phyloP scores from a whole-genome alignment of 202 grass and related monocot genomes.

The Schoenoplectus tabernaemontani region DNA sequence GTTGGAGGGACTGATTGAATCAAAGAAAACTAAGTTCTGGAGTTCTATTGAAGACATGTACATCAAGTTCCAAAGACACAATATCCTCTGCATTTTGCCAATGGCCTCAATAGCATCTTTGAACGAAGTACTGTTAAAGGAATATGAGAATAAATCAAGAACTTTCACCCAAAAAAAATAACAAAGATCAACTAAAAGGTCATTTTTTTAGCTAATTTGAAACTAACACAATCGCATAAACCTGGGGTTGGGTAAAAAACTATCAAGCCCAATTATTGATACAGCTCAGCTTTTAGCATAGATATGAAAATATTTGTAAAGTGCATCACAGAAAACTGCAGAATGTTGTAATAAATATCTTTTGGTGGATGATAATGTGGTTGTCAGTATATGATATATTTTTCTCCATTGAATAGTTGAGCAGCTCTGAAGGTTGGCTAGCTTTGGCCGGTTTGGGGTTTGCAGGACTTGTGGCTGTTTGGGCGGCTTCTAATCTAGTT shows the following conservation, averaged over 20 bases:
- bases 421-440: conserved; percentile 60
- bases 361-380: not conserved
- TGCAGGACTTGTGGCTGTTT: conserved; percentile 57
- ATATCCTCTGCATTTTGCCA: not conserved
- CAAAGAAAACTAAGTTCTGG: not conserved
- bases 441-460: conserved; percentile 74
- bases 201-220: not conserved
- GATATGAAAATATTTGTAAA: conserved; percentile 6
- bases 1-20: not conserved
- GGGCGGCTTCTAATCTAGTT: conserved; percentile 55
- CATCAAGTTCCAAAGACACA: not conserved
- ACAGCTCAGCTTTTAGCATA: not conserved
- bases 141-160: not conserved
- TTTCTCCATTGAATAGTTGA: conserved; percentile 35
- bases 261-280: not conserved
- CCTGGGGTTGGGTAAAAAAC: not conserved
- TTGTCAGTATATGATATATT: not conserved
- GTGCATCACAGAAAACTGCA: conserved; percentile 1
- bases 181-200: not conserved
- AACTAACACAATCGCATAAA: not conserved
- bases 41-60: not conserved
- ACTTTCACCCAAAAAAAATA: not conserved
- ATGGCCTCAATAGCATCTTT: not conserved
- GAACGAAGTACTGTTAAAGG: not conserved
- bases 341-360: not conserved